phyloP scores from a whole-genome alignment of 345 rosid species.

The Populus tremula region DNA sequence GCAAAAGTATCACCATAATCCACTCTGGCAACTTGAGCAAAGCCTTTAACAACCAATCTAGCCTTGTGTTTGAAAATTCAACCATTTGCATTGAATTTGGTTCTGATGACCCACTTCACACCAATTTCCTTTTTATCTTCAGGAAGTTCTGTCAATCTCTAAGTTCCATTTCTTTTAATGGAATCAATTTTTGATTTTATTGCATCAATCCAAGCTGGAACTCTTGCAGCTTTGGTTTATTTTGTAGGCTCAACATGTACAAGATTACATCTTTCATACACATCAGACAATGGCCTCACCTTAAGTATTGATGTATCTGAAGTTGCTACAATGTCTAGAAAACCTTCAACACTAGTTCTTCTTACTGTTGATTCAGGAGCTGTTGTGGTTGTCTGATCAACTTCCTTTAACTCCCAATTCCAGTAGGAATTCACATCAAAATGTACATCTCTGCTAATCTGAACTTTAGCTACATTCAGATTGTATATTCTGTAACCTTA shows the following conservation, averaged over 20 bases:
- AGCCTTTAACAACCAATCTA: not conserved
- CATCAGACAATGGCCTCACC: too few species aligned
- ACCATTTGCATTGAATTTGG: not conserved
- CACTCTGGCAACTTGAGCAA: too few species aligned
- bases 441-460: not conserved
- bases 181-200: too few species aligned
- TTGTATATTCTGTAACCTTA: not conserved
- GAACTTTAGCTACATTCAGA: not conserved
- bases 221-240: too few species aligned
- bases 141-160: not conserved
- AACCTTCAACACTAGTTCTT: not conserved
- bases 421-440: not conserved
- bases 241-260: not conserved
- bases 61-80: not conserved
- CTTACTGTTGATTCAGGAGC: fast-evolving
- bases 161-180: slow-evolving; percentile 2
- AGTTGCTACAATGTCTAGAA: too few species aligned
- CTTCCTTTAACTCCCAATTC: not conserved
- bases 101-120: not conserved
- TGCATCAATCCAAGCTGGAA: too few species aligned
- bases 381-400: not conserved
- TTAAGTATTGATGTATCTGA: too few species aligned
- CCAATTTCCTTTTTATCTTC: too few species aligned
- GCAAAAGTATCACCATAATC: too few species aligned
- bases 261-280: too few species aligned